A percentile compares a stretch with the other conserved stretches of the same genome.
phyloP scores from a whole-genome alignment of 805 yeast genomes.

The Nakazawaea ambrosiae region DNA sequence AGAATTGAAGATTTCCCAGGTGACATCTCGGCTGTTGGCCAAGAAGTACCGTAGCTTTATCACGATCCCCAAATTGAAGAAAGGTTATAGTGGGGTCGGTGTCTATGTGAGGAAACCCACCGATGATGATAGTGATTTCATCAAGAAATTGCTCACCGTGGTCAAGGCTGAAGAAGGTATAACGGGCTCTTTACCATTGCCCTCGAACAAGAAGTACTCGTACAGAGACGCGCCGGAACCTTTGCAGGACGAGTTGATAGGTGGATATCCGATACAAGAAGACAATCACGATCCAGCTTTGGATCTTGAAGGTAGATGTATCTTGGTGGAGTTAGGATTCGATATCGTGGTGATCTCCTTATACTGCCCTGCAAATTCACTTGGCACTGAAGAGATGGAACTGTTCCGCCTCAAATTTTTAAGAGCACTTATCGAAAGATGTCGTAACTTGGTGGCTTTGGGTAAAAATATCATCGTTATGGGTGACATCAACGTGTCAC shows the following conservation, averaged over 20 bases:
- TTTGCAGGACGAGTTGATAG: constrained; percentile 35
- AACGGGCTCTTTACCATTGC: constrained; percentile 51
- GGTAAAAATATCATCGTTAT: constrained; percentile 71
- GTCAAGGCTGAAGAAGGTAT: constrained; percentile 85
- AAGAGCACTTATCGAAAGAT: constrained; percentile 51
- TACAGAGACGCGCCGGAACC: constrained; percentile 20
- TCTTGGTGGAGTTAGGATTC: constrained; percentile 64
- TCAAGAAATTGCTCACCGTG: constrained; percentile 40
- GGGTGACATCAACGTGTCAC: constrained; percentile 85
- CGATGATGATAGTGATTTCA: constrained; percentile 31
- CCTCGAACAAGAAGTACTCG: constrained; percentile 14
- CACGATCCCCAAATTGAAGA: constrained; percentile 57
- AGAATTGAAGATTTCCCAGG: constrained; percentile 67
- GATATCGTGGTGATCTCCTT: constrained; percentile 55
- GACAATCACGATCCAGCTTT: constrained; percentile 28
- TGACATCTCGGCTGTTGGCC: constrained; percentile 40
- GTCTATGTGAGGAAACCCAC: constrained; percentile 58
- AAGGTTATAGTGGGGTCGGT: constrained; percentile 92
- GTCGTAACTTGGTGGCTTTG: constrained; percentile 40
- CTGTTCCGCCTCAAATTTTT: constrained; percentile 51
- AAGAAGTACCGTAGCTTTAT: constrained; percentile 60
- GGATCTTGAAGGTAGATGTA: constrained; percentile 82
- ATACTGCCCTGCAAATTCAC: constrained; percentile 92
- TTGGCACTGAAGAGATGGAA: constrained; percentile 61
- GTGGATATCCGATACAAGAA: constrained; percentile 58